phyloP scores from a whole-genome alignment of 805 yeast species.

The Starmerella floris region DNA sequence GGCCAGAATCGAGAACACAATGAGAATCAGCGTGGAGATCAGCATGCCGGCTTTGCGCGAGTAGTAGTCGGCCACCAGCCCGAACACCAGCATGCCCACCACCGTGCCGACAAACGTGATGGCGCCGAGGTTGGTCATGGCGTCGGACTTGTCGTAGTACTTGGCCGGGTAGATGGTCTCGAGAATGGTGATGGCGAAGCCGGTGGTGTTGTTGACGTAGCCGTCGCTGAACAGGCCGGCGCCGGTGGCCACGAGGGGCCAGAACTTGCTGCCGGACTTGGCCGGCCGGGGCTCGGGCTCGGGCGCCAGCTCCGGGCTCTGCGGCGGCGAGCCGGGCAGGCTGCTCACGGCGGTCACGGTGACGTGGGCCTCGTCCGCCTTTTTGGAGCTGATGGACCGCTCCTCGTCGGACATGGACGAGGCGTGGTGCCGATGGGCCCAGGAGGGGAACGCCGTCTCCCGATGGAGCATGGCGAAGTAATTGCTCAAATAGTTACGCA shows the following conservation, averaged over 20 bases:
- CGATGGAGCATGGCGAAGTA: conserved; percentile 10
- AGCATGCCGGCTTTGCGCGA: conserved; percentile 79
- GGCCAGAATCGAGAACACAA: conserved; percentile 62
- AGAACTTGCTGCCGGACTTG: conserved; percentile 26
- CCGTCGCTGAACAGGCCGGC: conserved; percentile 93
- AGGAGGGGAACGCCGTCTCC: conserved; percentile 14
- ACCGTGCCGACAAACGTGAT: conserved; percentile 90
- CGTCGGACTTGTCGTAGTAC: conserved; percentile 44
- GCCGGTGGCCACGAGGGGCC: conserved; percentile 74
- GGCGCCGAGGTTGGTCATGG: conserved; percentile 67
- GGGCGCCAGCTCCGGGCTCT: background rate
- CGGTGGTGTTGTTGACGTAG: conserved; percentile 71
- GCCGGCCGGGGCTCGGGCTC: background rate
- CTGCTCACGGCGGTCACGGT: background rate
- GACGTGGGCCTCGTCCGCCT: background rate
- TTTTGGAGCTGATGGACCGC: background rate
- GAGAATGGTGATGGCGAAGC: conserved; percentile 63
- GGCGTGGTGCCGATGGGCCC: conserved; percentile 1
- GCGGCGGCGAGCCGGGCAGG: background rate
- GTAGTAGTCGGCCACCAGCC: conserved; percentile 63
- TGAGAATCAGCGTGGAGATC: conserved; percentile 58
- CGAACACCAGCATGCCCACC: conserved; percentile 70
- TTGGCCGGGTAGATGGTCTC: conserved; percentile 48
- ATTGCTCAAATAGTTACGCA: background rate
- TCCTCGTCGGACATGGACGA: background rate